Evolutionary conservation across 495 filamentous ascomycete species (phyloP).

Genomic region (Amniculicola lignicola): DNA sequence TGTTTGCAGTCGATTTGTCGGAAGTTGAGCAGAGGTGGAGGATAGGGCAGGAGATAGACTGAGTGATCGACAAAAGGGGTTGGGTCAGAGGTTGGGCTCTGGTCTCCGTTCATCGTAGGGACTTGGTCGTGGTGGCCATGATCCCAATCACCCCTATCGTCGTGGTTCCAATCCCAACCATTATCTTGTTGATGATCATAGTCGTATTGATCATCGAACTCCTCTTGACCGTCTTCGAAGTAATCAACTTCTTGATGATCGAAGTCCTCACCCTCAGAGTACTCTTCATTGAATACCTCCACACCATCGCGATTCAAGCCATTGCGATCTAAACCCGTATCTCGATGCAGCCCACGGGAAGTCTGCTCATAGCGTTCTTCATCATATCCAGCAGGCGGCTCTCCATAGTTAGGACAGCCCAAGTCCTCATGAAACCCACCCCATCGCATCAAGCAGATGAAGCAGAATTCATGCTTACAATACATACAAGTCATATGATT

Average conservation of each 20-base stretch:
- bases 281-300: too few species aligned
- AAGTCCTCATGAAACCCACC: not conserved
- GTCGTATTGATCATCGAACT: too few species aligned
- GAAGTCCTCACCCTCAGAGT: not conserved
- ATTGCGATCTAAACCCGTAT: not conserved
- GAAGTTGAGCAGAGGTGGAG: too few species aligned
- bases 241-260: too few species aligned
- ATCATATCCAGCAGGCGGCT: not conserved
- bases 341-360: not conserved
- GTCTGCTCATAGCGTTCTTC: constrained; percentile 2
- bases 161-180: not conserved
- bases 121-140: too few species aligned
- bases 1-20: too few species aligned
- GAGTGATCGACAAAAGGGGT: too few species aligned
- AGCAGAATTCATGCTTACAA: not conserved
- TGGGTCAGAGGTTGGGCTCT: too few species aligned
- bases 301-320: not conserved
- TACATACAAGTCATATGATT: not conserved
- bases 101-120: too few species aligned
- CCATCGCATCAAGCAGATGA: not conserved
- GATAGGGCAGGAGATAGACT: too few species aligned
- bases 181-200: not conserved
- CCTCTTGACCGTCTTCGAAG: too few species aligned
- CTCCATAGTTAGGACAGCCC: not conserved
- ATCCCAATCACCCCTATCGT: too few species aligned